Evolutionary conservation across 2,329 filamentous ascomycete genomes (phyloP).

Genomic region (Penicillium italicum): DNA sequence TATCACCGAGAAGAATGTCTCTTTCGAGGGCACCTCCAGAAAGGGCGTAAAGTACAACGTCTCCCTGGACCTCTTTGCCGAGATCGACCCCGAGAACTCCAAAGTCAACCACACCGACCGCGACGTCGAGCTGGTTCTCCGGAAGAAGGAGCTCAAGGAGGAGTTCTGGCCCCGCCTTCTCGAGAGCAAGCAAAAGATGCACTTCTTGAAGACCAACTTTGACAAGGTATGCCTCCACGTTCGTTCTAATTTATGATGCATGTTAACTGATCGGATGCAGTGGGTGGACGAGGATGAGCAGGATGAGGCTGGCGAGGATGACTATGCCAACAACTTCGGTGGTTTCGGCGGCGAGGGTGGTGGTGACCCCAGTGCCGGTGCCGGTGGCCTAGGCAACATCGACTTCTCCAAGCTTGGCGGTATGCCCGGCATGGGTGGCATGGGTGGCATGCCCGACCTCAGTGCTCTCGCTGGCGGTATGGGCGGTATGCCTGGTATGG

Average conservation of each 20-base stretch:
- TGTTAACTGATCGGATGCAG: slow-evolving; percentile 38
- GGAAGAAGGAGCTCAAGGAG: slow-evolving; percentile 94
- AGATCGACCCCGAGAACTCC: slow-evolving; percentile 81
- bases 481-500: slow-evolving; percentile 11
- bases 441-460: slow-evolving; percentile 52
- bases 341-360: slow-evolving; percentile 39
- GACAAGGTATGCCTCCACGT: slow-evolving; percentile 65
- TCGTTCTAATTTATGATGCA: background rate
- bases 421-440: slow-evolving; percentile 42
- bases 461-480: slow-evolving; percentile 36
- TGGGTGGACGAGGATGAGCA: slow-evolving; percentile 99
- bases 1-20: slow-evolving; percentile 70
- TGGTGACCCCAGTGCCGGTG: slow-evolving; percentile 11
- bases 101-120: slow-evolving; percentile 85
- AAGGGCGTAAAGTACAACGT: slow-evolving; percentile 86
- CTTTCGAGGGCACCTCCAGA: slow-evolving; percentile 78
- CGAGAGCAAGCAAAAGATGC: slow-evolving; percentile 83
- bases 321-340: slow-evolving; percentile 55
- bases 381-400: slow-evolving; percentile 71
- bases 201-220: slow-evolving; percentile 98
- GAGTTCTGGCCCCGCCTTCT: slow-evolving; percentile 95
- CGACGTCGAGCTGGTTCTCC: slow-evolving; percentile 83
- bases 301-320: slow-evolving; percentile 80
- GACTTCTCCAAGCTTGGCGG: slow-evolving; percentile 89
- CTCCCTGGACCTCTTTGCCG: slow-evolving; percentile 80